A percentile compares a stretch with the other conserved stretches of the same genome.
phyloP scores from a whole-genome alignment of 176 grass and related monocot genomes.

The Ananas comosus region DNA sequence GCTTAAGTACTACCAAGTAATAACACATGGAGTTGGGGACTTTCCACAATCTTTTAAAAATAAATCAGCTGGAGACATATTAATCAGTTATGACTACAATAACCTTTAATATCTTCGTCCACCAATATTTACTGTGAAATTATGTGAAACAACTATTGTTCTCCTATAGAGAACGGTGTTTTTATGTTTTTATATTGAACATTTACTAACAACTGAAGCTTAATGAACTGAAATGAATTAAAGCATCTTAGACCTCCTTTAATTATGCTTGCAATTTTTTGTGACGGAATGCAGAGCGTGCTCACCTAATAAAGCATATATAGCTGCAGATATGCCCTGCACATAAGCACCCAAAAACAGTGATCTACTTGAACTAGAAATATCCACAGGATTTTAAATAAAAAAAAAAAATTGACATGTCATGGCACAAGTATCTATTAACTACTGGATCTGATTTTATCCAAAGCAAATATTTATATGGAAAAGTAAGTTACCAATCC shows the following conservation, averaged over 20 bases:
- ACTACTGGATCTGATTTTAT: not conserved
- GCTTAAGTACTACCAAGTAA: no score
- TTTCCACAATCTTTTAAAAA: no score
- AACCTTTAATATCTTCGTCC: no score
- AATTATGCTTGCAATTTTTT: not conserved
- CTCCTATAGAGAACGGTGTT: no score
- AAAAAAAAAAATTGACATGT: not conserved
- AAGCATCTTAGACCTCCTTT: not conserved
- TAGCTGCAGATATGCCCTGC: slow-evolving; percentile 62
- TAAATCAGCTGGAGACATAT: no score
- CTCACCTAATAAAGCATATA: slow-evolving; percentile 79
- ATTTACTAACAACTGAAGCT: not conserved
- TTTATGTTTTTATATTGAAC: no score
- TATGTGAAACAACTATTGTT: no score
- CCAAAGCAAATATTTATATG: not conserved
- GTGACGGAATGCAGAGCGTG: not conserved
- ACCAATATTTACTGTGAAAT: no score
- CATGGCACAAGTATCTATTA: not conserved
- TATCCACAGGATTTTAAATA: slow-evolving; percentile 5
- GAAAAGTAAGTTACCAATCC: slow-evolving; percentile 1
- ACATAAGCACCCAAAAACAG: slow-evolving; percentile 22
- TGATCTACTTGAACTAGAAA: slow-evolving; percentile 8
- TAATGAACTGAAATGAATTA: not conserved
- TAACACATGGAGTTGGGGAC: no score
- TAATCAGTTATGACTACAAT: no score